Evolutionary conservation across 108 stramenopile species (phyloP).

Genomic region (Pseudonitzschia delicatissima): DNA sequence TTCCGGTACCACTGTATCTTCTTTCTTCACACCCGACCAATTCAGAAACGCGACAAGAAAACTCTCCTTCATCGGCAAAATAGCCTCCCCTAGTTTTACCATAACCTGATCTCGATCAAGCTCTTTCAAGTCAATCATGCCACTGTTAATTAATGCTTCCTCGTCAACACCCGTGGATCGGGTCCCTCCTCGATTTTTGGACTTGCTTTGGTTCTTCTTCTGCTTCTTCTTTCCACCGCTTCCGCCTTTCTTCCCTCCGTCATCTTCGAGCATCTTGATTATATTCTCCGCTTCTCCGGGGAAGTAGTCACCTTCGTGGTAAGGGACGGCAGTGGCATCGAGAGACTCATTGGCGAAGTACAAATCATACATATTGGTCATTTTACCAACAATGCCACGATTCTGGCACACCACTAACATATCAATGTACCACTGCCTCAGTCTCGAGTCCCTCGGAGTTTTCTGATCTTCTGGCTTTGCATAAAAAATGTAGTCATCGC

Average conservation of each 20-base stretch:
- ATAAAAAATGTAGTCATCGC: conserved; percentile 98
- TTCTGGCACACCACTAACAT: conserved; percentile 91
- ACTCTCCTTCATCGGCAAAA: conserved; percentile 95
- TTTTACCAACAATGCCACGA: conserved; percentile 82
- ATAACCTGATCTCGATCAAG: conserved; percentile 88
- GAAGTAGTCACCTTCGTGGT: conserved; percentile 99
- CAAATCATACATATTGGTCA: conserved; percentile 94
- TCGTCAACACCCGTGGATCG: conserved; percentile 58
- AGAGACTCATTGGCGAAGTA: conserved; percentile 81
- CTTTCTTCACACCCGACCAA: conserved; percentile 76
- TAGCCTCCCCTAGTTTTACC: conserved; percentile 91
- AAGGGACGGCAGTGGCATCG: conserved; percentile 90
- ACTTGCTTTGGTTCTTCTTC: conserved; percentile 45
- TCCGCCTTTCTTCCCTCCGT: conserved; percentile 58
- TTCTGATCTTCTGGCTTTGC: conserved; percentile 98
- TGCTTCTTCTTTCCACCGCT: conserved; percentile 63
- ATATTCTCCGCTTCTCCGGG: conserved; percentile 97
- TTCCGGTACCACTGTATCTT: conserved; percentile 75
- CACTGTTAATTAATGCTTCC: conserved; percentile 66
- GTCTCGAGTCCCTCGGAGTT: conserved; percentile 87
- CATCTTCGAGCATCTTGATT: conserved; percentile 91
- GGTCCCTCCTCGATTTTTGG: conserved; percentile 57
- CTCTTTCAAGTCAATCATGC: conserved; percentile 54
- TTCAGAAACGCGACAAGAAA: conserved; percentile 96
- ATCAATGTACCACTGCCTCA: conserved; percentile 95